Evolutionary conservation across 2,329 filamentous ascomycete species (phyloP).

Genomic region (Claviceps fusiformis): DNA sequence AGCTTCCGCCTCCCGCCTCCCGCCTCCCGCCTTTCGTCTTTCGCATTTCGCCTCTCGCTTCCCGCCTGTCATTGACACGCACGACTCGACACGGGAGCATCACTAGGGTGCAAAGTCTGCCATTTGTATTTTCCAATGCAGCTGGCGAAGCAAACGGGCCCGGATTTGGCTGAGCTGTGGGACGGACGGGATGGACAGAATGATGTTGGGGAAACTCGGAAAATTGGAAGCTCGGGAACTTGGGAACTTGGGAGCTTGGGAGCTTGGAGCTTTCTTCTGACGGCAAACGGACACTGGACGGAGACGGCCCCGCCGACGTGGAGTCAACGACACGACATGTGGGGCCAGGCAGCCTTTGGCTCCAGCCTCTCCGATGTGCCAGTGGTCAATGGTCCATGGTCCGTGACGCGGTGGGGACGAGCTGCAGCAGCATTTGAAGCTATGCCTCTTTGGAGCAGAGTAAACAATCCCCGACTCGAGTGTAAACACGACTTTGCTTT

Average conservation of each 20-base stretch:
- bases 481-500: conserved; percentile 8
- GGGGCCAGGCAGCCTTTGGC: background rate
- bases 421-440: conserved; percentile 3
- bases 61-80: conserved; percentile 5
- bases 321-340: too few species aligned
- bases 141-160: background rate
- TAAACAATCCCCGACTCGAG: conserved; percentile 13
- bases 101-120: background rate
- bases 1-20: too few species aligned
- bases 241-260: background rate
- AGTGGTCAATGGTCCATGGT: background rate
- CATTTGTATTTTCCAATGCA: background rate
- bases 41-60: background rate
- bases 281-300: background rate
- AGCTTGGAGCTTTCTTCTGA: background rate
- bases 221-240: background rate
- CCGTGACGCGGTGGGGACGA: conserved; percentile 7
- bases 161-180: background rate
- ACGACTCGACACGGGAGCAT: background rate
- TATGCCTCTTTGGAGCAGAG: conserved; percentile 13
- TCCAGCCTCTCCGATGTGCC: too few species aligned
- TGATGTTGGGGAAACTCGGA: conserved; percentile 1
- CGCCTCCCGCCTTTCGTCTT: background rate
- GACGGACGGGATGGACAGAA: background rate
- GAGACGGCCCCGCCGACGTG: background rate